Base-by-base conservation (phyloP, 305 asterid species). In the Rubia balearica region DNA sequence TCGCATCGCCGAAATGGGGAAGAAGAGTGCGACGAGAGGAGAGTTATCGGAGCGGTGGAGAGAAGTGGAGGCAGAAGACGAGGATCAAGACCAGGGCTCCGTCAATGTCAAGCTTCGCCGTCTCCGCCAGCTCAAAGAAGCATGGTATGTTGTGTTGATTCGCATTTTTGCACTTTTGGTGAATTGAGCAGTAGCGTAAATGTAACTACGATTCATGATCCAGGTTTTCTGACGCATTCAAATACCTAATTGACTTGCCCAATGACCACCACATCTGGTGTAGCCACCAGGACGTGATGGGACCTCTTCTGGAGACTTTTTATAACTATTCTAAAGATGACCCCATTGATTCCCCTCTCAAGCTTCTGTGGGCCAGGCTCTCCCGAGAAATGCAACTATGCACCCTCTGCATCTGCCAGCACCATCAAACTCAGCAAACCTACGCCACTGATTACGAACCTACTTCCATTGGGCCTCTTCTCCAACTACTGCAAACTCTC, bases 141-240 rank as follows among this genome's bases (percentile, higher is more conserved):
- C 86, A 87, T 93, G 98, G 98, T 92, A 33, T 49, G 61, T 14
- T 49, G 13, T 51, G 53, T 12, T 48, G 16, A 17, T 53, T n/a
- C 24, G 12, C 67, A 8, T 16, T 61, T 7, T 12, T 56, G 30
- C 56, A 6, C 56, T 19, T 49, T 16, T 49, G 14, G 56, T 6
- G 14, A 6, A 51, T 16, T 1, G n/a, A n/a, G n/a, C n/a, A n/a
- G n/a, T n/a, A n/a, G n/a, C n/a, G n/a, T n/a, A n/a, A n/a, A n/a
- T n/a, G n/a, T n/a, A n/a, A n/a, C n/a, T n/a, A n/a, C n/a, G n/a
- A n/a, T n/a, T n/a, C n/a, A n/a, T n/a, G n/a, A n/a, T 76, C 70
- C 90, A 92, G 98, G 98, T 94, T 94, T 86, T 82, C 93, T 21
- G 97, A 94, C 74, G 95, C 95, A 71, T 94, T 91, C 92, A 88